Evolutionary conservation across 192 early-diverging fungal genomes (phyloP).

Genomic region (Umbelopsis vinacea): DNA sequence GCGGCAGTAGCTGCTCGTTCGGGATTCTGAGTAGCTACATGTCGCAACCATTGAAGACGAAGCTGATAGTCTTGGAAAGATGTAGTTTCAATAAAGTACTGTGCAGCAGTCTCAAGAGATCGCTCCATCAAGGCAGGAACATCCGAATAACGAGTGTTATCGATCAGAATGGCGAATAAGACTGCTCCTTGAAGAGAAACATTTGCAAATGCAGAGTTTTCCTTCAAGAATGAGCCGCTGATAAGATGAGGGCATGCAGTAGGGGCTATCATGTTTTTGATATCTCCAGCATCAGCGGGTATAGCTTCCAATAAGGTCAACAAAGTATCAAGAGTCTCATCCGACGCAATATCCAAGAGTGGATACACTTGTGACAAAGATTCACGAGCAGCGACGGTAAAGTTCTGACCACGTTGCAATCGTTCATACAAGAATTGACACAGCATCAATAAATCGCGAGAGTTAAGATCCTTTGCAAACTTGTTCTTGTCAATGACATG

Average conservation of each 20-base stretch:
- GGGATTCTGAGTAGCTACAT: constrained; percentile 25
- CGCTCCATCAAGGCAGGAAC: constrained; percentile 1
- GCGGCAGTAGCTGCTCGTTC: neutral
- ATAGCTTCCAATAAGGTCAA: constrained; percentile 3
- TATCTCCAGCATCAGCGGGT: neutral
- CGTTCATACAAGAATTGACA: constrained; percentile 50
- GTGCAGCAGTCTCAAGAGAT: constrained; percentile 39
- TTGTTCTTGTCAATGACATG: constrained; percentile 36
- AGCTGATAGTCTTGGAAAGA: constrained; percentile 45
- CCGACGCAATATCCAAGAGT: constrained; percentile 36
- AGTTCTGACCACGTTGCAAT: constrained; percentile 53
- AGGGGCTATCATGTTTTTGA: constrained; percentile 36
- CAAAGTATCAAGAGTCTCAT: constrained; percentile 6
- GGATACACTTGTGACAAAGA: constrained; percentile 52
- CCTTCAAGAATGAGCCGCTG: constrained; percentile 54
- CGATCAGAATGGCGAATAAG: constrained; percentile 44
- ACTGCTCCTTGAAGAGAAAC: constrained; percentile 60
- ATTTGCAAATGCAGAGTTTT: constrained; percentile 60
- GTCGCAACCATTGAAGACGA: constrained; percentile 50
- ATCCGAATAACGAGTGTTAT: constrained; percentile 32
- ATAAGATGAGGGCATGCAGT: constrained; percentile 51
- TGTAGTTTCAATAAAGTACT: constrained; percentile 60
- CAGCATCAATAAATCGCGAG: constrained; percentile 53
- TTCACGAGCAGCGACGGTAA: constrained; percentile 45
- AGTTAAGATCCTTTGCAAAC: constrained; percentile 42